These are phyloP conservation scores for Entonaema liquescens DNA, from an alignment of 495 filamentous ascomycete species.

Conservation along the genomic window DNA sequence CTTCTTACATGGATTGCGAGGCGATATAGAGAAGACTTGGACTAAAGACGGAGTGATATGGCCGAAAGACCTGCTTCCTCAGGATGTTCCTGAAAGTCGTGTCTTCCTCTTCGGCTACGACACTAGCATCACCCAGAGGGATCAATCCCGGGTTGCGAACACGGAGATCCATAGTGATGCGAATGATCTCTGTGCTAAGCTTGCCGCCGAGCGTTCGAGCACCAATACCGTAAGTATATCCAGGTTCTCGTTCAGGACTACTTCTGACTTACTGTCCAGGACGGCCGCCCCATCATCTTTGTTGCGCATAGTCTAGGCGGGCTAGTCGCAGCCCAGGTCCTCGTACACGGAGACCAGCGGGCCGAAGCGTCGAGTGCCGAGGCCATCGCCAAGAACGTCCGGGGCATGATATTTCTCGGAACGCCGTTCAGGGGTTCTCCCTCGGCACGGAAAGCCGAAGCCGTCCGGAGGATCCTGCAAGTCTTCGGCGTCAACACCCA, in stretches of 20 bases:
- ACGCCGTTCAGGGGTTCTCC: background rate
- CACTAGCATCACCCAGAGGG: background rate
- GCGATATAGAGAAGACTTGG: background rate
- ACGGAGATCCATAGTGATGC: background rate
- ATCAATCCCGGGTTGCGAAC: background rate
- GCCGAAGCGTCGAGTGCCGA: background rate
- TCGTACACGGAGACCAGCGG: background rate
- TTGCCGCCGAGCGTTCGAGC: background rate
- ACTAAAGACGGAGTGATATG: background rate
- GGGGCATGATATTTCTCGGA: background rate
- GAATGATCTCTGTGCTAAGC: background rate
- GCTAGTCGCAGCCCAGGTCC: background rate
- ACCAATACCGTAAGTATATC: background rate
- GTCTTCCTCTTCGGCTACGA: background rate
- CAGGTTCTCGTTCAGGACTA: background rate
- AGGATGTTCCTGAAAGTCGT: background rate
- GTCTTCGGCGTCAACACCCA: background rate
- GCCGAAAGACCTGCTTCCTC: background rate
- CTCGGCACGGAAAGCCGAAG: background rate
- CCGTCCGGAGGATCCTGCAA: background rate
- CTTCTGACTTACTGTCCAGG: background rate
- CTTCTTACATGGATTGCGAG: background rate
- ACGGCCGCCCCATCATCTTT: background rate
- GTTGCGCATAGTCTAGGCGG: background rate
- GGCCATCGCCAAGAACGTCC: background rate